phyloP scores from a whole-genome alignment of 352 stramenopile species.

The Globisporangium cederbergense region DNA sequence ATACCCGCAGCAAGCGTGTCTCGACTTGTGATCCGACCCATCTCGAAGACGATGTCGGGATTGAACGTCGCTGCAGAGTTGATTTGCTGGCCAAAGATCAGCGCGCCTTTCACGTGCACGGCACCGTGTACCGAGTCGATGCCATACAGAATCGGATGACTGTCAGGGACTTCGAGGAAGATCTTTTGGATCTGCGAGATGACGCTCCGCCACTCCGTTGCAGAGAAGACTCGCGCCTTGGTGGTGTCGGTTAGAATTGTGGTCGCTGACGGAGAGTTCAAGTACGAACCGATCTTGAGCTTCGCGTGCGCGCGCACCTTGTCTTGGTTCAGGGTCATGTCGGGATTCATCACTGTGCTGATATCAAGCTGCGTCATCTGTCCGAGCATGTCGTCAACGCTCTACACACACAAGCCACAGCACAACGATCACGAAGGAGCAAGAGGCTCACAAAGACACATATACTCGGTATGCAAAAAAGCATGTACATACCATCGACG shows the following conservation, averaged over 20 bases:
- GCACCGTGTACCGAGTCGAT: constrained; percentile 91
- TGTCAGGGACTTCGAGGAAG: constrained; percentile 50
- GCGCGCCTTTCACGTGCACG: constrained; percentile 79
- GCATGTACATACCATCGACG: constrained; percentile 8
- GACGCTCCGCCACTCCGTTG: constrained; percentile 64
- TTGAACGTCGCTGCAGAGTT: constrained; percentile 90
- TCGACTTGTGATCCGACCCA: constrained; percentile 67
- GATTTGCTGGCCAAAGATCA: constrained; percentile 88
- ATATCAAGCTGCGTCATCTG: constrained; percentile 93
- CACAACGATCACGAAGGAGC: background rate
- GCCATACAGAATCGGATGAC: constrained; percentile 79
- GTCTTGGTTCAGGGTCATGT: constrained; percentile 60
- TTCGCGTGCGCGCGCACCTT: constrained; percentile 64
- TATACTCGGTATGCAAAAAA: background rate
- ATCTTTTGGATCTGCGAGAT: constrained; percentile 80
- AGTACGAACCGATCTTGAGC: constrained; percentile 86
- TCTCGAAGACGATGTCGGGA: constrained; percentile 54
- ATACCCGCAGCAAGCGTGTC: constrained; percentile 88
- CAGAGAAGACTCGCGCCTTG: constrained; percentile 36
- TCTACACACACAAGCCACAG: constrained; percentile 8
- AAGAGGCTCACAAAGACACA: background rate
- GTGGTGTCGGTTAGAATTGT: constrained; percentile 27
- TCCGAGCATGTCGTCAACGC: constrained; percentile 57
- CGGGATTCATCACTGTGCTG: constrained; percentile 60
- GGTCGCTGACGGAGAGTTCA: constrained; percentile 70